Evolutionary conservation across 306 rosid genomes (phyloP).

Genomic region (Inga leiocalycina): DNA sequence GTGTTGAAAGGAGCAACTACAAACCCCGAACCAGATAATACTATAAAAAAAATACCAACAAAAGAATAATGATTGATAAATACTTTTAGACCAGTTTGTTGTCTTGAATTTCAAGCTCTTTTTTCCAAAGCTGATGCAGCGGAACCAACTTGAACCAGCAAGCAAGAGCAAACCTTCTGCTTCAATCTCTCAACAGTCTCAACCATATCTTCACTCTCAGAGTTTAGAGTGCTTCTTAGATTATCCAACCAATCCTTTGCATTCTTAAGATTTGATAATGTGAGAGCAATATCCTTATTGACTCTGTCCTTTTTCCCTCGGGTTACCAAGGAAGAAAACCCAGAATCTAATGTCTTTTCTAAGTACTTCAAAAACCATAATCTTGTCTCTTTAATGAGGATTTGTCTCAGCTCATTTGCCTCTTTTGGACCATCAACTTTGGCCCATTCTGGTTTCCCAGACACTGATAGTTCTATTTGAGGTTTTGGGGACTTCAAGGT

Average conservation of each 20-base stretch:
- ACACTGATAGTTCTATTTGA: slow-evolving; percentile 43
- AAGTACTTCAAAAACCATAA: slow-evolving; percentile 87
- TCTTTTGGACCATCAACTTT: slow-evolving; percentile 65
- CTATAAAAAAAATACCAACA: slow-evolving; percentile 12
- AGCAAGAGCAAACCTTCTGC: slow-evolving; percentile 70
- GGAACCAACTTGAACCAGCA: slow-evolving; percentile 78
- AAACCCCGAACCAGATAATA: no score
- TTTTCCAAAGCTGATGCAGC: slow-evolving; percentile 86
- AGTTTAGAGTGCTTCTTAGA: slow-evolving; percentile 44
- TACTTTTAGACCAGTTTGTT: slow-evolving; percentile 5
- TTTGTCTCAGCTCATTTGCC: slow-evolving; percentile 57
- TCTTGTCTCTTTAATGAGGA: slow-evolving; percentile 68
- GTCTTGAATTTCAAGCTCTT: slow-evolving; percentile 47
- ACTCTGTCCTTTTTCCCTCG: slow-evolving; percentile 70
- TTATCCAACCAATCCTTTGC: slow-evolving; percentile 94
- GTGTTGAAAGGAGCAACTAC: no score
- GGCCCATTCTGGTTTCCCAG: slow-evolving; percentile 87
- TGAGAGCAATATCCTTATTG: slow-evolving; percentile 67
- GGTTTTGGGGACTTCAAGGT: slow-evolving; percentile 49
- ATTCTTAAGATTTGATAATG: slow-evolving; percentile 79
- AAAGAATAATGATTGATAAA: not conserved
- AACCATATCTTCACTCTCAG: slow-evolving; percentile 42
- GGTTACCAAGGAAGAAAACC: slow-evolving; percentile 52
- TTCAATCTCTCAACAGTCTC: slow-evolving; percentile 72
- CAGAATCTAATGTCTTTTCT: slow-evolving; percentile 72